Evolutionary conservation across 2,329 filamentous ascomycete genomes (phyloP), one percentile per base, ranked within the genome.

Genomic region (Aspergillus amoenus): DNA sequence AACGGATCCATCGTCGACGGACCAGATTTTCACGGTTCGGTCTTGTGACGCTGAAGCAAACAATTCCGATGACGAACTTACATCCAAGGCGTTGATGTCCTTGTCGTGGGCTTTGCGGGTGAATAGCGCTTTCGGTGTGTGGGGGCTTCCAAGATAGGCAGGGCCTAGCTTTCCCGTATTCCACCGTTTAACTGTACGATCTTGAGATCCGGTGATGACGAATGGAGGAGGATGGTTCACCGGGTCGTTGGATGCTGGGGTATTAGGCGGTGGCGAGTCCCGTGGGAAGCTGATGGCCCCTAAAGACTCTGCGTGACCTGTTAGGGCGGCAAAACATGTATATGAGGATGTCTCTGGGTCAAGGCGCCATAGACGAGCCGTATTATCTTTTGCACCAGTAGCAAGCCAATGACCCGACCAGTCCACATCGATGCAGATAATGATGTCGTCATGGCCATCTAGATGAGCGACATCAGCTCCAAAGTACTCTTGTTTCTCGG

Each of bases 41-140:
- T 99, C 94, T 76, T 99, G 94, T 5, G 93, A 97, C 30, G 94
- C 93, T 1, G 94, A 97, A 3, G 93, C 95, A 69, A 99, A 97
- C 1, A 97, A 77, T n/a, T 87, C 84, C 4, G 85, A 85, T 1
- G 84, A 81, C 21, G 86, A 83, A 62, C 92, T 90, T 11, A 94
- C 82, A 62, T 95, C 91, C 50, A 99, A 84, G 2, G 94, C 92
- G 67, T 99, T 99, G 76, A 99, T 99, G 65, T 99, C 94, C 72
- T 99, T 99, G 70, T 99, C 94, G 75, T 99, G 94, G 1, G 94
- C 94, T 74, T 97, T 96, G 56, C 94, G 85, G 1, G 94, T 97
- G 73, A 90, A 99, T 4, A 87, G 77, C 41, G 91, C 91, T 65
- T 78, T 78, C 3, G 71, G 70, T 9, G 67, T 61, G 50, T 73